These are phyloP conservation scores for Daldinia loculata DNA, from an alignment of 495 filamentous ascomycete species.

Conservation along the genomic window DNA sequence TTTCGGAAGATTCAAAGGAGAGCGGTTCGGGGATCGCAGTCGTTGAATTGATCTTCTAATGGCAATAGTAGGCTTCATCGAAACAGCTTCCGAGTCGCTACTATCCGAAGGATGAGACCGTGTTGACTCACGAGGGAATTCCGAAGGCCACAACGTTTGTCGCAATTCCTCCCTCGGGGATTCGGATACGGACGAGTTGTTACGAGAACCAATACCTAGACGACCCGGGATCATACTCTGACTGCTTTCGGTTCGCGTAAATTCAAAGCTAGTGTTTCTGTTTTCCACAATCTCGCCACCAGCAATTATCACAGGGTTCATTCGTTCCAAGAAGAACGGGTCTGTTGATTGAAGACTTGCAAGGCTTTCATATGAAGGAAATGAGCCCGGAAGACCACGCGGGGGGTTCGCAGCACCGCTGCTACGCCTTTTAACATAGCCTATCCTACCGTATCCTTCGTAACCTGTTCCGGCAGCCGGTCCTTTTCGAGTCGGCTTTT, in stretches of 20 bases:
- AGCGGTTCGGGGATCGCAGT: conserved; percentile 50
- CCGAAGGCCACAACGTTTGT: conserved; percentile 61
- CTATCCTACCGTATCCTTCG: conserved; percentile 89
- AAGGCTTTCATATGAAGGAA: conserved; percentile 59
- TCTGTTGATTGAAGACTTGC: conserved; percentile 55
- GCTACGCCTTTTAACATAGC: conserved; percentile 65
- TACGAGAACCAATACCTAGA: conserved; percentile 61
- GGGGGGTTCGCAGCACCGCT: conserved; percentile 57
- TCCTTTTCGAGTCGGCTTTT: conserved; percentile 74
- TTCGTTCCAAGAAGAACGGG: conserved; percentile 71
- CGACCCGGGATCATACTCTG: conserved; percentile 62
- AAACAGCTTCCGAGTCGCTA: conserved; percentile 57
- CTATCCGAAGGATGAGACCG: conserved; percentile 58
- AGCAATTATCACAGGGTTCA: conserved; percentile 87
- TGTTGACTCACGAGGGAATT: conserved; percentile 52
- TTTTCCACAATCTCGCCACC: conserved; percentile 74
- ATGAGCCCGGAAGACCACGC: conserved; percentile 58
- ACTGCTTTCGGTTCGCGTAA: conserved; percentile 69
- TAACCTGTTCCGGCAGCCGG: conserved; percentile 93
- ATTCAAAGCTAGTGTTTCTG: conserved; percentile 61
- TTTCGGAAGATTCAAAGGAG: conserved; percentile 52
- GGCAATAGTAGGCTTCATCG: conserved; percentile 58
- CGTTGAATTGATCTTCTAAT: conserved; percentile 62
- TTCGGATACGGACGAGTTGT: conserved; percentile 51
- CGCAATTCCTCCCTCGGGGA: conserved; percentile 52